These are phyloP conservation scores for Davidsoniella eucalypti DNA, from an alignment of 2,329 filamentous ascomycete species.

Conservation along the genomic window DNA sequence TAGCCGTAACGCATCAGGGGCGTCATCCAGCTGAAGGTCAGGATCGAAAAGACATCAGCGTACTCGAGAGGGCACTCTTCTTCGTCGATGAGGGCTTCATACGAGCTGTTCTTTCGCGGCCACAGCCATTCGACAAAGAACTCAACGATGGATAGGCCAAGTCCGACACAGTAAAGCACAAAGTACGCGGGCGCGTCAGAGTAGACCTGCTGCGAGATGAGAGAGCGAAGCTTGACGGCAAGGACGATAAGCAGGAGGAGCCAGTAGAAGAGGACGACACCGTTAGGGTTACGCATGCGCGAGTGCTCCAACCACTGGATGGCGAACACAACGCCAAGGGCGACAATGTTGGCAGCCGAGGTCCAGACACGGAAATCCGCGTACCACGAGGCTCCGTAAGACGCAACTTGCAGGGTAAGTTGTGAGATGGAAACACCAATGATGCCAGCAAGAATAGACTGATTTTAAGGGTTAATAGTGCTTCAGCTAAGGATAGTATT, in stretches of 20 bases:
- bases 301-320: slow-evolving; percentile 80
- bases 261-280: slow-evolving; percentile 85
- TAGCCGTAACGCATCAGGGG: slow-evolving; percentile 94
- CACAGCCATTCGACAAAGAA: slow-evolving; percentile 75
- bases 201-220: slow-evolving; percentile 64
- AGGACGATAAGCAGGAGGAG: slow-evolving; percentile 66
- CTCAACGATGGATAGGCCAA: slow-evolving; percentile 52
- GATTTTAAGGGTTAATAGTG: slow-evolving; percentile 13
- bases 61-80: slow-evolving; percentile 66
- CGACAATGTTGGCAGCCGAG: slow-evolving; percentile 52
- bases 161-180: slow-evolving; percentile 52
- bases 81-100: slow-evolving; percentile 40
- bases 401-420: slow-evolving; percentile 57
- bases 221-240: slow-evolving; percentile 68
- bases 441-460: slow-evolving; percentile 48
- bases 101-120: slow-evolving; percentile 47
- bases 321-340: slow-evolving; percentile 55
- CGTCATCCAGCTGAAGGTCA: slow-evolving; percentile 98
- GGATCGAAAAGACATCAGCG: slow-evolving; percentile 78
- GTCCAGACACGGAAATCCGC: slow-evolving; percentile 80
- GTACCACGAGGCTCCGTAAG: slow-evolving; percentile 52
- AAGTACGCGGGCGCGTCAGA: slow-evolving; percentile 55
- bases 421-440: slow-evolving; percentile 54
- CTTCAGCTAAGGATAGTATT: neutral
- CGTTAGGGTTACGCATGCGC: slow-evolving; percentile 69